Conservation (phyloP, 2,329 filamentous ascomycete genomes). For the Botrytis pseudocinerea region DNA sequence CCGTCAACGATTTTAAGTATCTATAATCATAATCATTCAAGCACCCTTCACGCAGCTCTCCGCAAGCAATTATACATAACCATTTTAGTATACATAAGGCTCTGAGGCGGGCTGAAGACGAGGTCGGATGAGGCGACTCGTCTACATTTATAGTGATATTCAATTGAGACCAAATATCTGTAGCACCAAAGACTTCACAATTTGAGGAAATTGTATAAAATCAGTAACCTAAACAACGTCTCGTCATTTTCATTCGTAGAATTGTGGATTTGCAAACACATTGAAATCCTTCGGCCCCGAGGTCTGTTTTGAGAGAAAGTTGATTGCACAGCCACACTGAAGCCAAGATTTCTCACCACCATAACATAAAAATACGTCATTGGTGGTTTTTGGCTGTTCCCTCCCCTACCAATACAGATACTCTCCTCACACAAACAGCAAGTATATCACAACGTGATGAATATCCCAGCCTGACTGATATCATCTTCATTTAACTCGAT, state of each 20-base stretch:
- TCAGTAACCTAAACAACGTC: neutral
- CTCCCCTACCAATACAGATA: neutral
- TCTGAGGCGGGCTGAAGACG: neutral
- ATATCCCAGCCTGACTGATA: constrained; percentile 17
- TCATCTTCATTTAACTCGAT: neutral
- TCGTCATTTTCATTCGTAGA: neutral
- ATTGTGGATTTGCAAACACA: neutral
- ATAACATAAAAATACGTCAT: constrained; percentile 11
- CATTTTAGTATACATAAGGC: neutral
- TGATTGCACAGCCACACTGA: constrained; percentile 10
- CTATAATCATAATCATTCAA: neutral
- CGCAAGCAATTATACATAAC: neutral
- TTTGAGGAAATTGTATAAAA: neutral
- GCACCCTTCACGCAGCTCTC: rapidly evolving
- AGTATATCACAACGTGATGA: neutral
- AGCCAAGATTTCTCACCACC: neutral
- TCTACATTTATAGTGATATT: neutral
- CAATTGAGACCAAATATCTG: neutral
- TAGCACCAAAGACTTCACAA: rapidly evolving
- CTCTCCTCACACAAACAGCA: neutral
- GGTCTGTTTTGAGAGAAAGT: neutral
- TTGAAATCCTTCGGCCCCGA: neutral
- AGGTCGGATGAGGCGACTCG: neutral
- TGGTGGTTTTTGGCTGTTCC: neutral
- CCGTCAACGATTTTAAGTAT: no score